Evolutionary conservation across 768 basidiomycete genomes (phyloP).

Genomic region (Boletus fagicola): DNA sequence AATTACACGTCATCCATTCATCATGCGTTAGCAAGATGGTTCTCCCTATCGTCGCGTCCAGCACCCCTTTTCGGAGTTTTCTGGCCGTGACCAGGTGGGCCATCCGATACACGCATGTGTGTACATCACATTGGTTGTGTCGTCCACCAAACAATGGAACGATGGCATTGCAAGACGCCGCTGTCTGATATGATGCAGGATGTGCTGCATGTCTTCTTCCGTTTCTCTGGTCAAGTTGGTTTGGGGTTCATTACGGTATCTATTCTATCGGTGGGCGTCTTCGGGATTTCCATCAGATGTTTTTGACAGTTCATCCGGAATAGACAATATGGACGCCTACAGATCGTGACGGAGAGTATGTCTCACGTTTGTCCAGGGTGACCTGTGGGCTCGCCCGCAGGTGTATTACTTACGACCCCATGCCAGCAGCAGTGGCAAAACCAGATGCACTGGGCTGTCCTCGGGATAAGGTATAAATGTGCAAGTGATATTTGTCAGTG

Average conservation of each 20-base stretch:
- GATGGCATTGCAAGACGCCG: not conserved
- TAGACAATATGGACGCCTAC: conserved; percentile 11
- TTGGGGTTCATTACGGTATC: not conserved
- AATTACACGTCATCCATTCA: not conserved
- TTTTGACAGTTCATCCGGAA: not conserved
- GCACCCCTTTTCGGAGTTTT: conserved; percentile 2
- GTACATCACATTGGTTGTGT: not conserved
- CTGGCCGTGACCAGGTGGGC: not conserved
- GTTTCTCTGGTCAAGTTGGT: not conserved
- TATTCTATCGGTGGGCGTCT: conserved; percentile 8
- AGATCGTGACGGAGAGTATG: not conserved
- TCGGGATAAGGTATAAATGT: conserved; percentile 19
- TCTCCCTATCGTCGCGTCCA: not conserved
- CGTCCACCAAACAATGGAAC: not conserved
- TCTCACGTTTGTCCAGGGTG: not conserved
- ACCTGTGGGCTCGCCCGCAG: not conserved
- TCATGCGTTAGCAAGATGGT: not conserved
- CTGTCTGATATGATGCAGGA: not conserved
- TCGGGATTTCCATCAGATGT: conserved; percentile 6
- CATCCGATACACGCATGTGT: not conserved
- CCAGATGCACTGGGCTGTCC: not conserved
- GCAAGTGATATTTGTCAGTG: not conserved
- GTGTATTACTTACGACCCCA: not conserved
- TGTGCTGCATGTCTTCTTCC: not conserved
- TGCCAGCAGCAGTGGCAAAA: conserved; percentile 7